Evolutionary conservation across 495 filamentous ascomycete species (phyloP).

Genomic region (Penicillium crystallinum): DNA sequence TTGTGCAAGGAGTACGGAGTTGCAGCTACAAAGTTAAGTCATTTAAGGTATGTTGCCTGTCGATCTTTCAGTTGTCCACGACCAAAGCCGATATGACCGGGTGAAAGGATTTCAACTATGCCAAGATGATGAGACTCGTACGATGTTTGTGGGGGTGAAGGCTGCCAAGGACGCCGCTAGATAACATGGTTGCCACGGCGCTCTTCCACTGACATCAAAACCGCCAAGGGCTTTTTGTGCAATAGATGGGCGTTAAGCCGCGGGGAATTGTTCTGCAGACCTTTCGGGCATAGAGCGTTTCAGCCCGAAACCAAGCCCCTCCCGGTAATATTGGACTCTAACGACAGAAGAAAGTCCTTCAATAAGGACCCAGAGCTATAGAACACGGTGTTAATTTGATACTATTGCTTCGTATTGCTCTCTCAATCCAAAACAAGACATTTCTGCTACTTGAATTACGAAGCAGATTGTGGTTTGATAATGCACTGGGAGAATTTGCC

Average conservation of each 20-base stretch:
- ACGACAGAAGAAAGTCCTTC: constrained; percentile 13
- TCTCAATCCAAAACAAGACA: not conserved
- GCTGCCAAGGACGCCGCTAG: constrained; percentile 6
- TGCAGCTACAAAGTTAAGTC: not conserved
- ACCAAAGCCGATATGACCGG: not conserved
- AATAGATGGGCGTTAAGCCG: constrained; percentile 6
- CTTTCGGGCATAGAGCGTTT: constrained; percentile 17
- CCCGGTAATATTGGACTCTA: constrained; percentile 4
- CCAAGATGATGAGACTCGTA: constrained; percentile 9
- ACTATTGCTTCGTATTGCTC: not conserved
- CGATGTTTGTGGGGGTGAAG: constrained; percentile 2
- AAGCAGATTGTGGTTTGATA: too few relatives aligned
- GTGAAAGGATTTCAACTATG: not conserved
- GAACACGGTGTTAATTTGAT: not conserved
- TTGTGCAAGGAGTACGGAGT: not conserved
- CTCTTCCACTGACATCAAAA: constrained; percentile 1
- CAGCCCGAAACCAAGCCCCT: constrained; percentile 15
- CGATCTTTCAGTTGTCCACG: not conserved
- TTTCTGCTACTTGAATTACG: too few relatives aligned
- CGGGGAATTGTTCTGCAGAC: constrained; percentile 6
- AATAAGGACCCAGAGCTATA: constrained; percentile 14
- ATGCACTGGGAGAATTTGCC: too few relatives aligned
- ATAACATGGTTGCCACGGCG: constrained; percentile 5
- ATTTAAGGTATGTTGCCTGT: not conserved
- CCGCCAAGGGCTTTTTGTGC: not conserved